Base-by-base conservation (phyloP, 306 rosid species). In the Morella rubra region DNA sequence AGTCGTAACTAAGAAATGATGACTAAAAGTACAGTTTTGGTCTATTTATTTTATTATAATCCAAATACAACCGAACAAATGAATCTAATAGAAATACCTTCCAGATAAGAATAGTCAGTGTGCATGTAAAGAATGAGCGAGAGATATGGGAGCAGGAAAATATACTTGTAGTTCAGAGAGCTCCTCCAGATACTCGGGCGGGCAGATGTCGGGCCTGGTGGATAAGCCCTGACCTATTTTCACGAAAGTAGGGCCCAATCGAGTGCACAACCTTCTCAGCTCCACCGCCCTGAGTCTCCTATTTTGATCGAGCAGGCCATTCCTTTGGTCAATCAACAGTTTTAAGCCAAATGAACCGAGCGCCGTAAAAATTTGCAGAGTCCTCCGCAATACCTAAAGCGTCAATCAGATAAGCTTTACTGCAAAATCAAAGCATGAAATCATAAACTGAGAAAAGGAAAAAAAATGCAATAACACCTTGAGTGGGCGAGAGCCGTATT, bases 171-270 rank as follows among this genome's bases (percentile, higher is more conserved):
- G 97, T 85, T 90, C 78, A 69, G 98, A 82, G 79, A 94, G 97
- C 88, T 90, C 96, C 64, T 91, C 97, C 1, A 94, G 85, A 88
- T 86, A 94, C 87, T 91, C 97, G 0, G 89, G 81, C 3, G 98
- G 98, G 69, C 98, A 94, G 45, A 94, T 82, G 83, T 94, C 98
- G 44, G 98, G 98, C 51, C 98, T 86, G 44, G 95, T 94, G 62
- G 98, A 94, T 84, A 94, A 86, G 41, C 94, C 96, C 89, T 94
- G 98, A 44, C 98, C 98, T 53, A 94, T 61, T 88, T 94, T 94
- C 46, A 94, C 97, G 82, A 94, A 94, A 22, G 98, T 94, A n/a
- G 97, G 98, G n/a, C 98, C 98, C 71, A 94, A 59, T 56, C 82
- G 82, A 41, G 98, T 91, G 79, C 91, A 91, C 40, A 87, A 77